Percentiles rank a stretch among this genome's conserved stretches.
Conservation (phyloP, 2,329 filamentous ascomycete species). For the Elsinoe arachidis region DNA sequence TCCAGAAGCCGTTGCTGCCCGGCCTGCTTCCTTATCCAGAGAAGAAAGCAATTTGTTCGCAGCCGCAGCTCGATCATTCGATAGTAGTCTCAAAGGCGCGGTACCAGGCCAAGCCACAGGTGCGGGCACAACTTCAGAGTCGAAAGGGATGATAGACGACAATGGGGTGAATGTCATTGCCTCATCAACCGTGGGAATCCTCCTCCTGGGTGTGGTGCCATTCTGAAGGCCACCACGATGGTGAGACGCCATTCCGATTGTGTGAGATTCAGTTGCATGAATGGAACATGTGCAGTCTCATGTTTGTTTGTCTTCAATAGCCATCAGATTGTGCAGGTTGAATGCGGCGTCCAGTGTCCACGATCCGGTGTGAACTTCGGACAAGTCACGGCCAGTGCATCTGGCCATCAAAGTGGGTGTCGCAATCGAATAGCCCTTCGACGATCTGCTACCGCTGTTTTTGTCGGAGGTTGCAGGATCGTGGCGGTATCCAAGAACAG, state of each 20-base stretch:
- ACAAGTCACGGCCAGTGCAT: too few species aligned
- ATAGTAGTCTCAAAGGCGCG: conserved; percentile 30
- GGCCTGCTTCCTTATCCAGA: conserved; percentile 61
- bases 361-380: too few species aligned
- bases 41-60: conserved; percentile 51
- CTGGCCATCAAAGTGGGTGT: too few species aligned
- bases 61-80: conserved; percentile 39
- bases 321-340: too few species aligned
- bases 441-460: too few species aligned
- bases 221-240: not conserved
- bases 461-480: not conserved
- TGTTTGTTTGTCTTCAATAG: not conserved
- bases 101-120: conserved; percentile 35
- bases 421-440: too few species aligned
- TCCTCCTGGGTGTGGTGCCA: not conserved
- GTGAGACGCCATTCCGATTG: not conserved
- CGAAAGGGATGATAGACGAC: conserved; percentile 69
- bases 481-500: not conserved
- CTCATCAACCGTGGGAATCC: conserved; percentile 53
- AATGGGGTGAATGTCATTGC: conserved; percentile 76
- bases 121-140: conserved; percentile 42
- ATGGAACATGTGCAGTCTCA: not conserved
- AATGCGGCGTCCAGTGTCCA: too few species aligned
- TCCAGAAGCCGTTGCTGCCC: conserved; percentile 50
- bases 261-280: not conserved